Percentiles rank a stretch among this genome's conserved stretches.
phyloP scores from a whole-genome alignment of 768 basidiomycete species.

The Pulveroboletus sp. region DNA sequence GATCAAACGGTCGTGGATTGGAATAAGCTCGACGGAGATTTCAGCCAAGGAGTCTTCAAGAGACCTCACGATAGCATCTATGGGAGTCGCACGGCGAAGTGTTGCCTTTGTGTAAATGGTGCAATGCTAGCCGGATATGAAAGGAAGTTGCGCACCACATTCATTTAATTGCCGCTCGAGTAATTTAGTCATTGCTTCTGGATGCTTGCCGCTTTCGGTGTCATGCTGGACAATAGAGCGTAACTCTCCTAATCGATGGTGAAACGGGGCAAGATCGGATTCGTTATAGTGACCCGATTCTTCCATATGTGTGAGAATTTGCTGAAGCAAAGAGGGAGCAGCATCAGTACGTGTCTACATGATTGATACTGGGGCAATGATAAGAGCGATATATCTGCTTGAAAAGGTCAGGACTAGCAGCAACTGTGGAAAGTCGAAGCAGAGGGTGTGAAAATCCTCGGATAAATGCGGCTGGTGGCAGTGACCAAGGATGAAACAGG shows the following conservation, averaged over 20 bases:
- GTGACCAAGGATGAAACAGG: slow-evolving; percentile 1
- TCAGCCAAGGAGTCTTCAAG: slow-evolving; percentile 84
- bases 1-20: slow-evolving; percentile 86
- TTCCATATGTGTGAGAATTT: slow-evolving; percentile 93
- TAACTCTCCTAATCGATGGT: slow-evolving; percentile 72
- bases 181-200: slow-evolving; percentile 81
- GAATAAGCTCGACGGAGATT: slow-evolving; percentile 84
- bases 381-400: slow-evolving; percentile 22
- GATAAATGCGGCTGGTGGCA: not conserved
- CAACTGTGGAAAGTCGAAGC: slow-evolving; percentile 9
- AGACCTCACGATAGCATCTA: slow-evolving; percentile 71
- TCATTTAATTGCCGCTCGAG: slow-evolving; percentile 88
- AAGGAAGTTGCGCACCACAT: slow-evolving; percentile 60
- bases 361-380: slow-evolving; percentile 15
- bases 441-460: slow-evolving; percentile 4
- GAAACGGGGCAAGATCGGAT: slow-evolving; percentile 84
- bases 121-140: not conserved
- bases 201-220: slow-evolving; percentile 74
- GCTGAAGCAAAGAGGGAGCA: slow-evolving; percentile 43
- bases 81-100: not conserved
- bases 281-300: slow-evolving; percentile 95
- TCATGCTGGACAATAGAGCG: slow-evolving; percentile 84
- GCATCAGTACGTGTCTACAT: slow-evolving; percentile 25
- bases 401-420: slow-evolving; percentile 23
- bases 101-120: not conserved